Base-by-base conservation (phyloP, 1,139 yeast species). In the Blastobotrys aristatus region DNA sequence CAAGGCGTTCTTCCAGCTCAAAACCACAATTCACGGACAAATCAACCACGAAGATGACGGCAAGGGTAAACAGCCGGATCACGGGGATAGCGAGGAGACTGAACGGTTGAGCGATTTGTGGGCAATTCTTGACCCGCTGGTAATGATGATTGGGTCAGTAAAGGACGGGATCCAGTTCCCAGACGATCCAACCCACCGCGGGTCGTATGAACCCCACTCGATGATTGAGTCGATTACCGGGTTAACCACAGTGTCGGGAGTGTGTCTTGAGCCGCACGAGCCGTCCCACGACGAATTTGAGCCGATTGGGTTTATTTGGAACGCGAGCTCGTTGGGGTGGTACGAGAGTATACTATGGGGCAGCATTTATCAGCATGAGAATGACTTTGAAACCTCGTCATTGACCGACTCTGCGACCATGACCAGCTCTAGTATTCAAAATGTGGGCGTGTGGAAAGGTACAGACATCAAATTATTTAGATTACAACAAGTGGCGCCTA, bases 321-420 rank as follows among this genome's bases (percentile, higher is more conserved):
- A 77, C 40, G 69, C 70, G 39, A 58, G 75, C 7, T 79, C 92
- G 0, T 69, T 85, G 33, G 89, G 90, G 0, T 88, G 96, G 96
- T 82, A 86, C 61, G 72, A 76, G 40, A 76, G 85, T 13, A 68
- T 84, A 14, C 60, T 86, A 30, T 86, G 89, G 81, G 79, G 83
- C 1, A 71, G 74, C 46, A 74, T 86, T 0, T 86, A 77, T 60
- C 74, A 76, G 44, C 65, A 73, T 21, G 70, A 72, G 10, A 71
- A 69, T 35, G 57, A 55, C 30, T 48, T 57, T 8, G 41, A 40
- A 14, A 38, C 36, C 10, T 21, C 33, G 10, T 36, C 57, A 5
- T 18, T 53, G 13, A 41, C 46, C 27, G 57, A 53, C 7, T 52
- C 56, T 3, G 45, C 55, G 20, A 47, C 53, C 22, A 47, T 50